Evolutionary conservation across 768 basidiomycete species (phyloP).

Genomic region (Boletus patriciae): DNA sequence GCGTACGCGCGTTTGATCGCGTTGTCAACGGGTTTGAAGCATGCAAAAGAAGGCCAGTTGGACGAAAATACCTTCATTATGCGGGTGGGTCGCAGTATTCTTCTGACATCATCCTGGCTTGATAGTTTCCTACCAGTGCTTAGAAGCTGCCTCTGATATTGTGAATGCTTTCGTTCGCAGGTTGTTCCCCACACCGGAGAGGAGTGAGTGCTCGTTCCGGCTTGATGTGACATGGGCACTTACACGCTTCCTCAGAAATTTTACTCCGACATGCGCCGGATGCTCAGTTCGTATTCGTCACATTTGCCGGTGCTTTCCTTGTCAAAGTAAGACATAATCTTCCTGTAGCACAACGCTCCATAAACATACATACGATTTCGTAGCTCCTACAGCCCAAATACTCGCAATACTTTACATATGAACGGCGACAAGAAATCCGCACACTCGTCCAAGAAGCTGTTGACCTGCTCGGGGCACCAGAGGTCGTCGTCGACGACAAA

Average conservation of each 20-base stretch:
- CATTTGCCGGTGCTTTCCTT: slow-evolving; percentile 80
- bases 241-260: slow-evolving; percentile 37
- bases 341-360: not conserved
- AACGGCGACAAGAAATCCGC: slow-evolving; percentile 63
- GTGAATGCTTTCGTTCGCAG: slow-evolving; percentile 60
- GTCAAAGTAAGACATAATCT: slow-evolving; percentile 55
- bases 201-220: slow-evolving; percentile 42
- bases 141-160: slow-evolving; percentile 65
- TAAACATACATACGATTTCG: not conserved
- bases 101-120: not conserved
- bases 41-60: slow-evolving; percentile 55
- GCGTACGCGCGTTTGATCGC: slow-evolving; percentile 70
- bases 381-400: slow-evolving; percentile 81
- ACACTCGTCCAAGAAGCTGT: slow-evolving; percentile 63
- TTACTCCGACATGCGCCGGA: slow-evolving; percentile 76
- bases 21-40: slow-evolving; percentile 76
- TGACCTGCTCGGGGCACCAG: slow-evolving; percentile 64
- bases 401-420: slow-evolving; percentile 53
- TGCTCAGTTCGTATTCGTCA: slow-evolving; percentile 75
- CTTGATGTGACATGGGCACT: not conserved
- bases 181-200: slow-evolving; percentile 50
- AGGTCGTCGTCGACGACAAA: slow-evolving; percentile 75
- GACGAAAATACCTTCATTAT: slow-evolving; percentile 66
- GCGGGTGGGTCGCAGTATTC: slow-evolving; percentile 47
- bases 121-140: slow-evolving; percentile 45